Percentiles rank a stretch among this genome's conserved stretches.
Evolutionary conservation across 2,329 filamentous ascomycete species (phyloP).

Genomic region (Arachnopeziza araneosa): DNA sequence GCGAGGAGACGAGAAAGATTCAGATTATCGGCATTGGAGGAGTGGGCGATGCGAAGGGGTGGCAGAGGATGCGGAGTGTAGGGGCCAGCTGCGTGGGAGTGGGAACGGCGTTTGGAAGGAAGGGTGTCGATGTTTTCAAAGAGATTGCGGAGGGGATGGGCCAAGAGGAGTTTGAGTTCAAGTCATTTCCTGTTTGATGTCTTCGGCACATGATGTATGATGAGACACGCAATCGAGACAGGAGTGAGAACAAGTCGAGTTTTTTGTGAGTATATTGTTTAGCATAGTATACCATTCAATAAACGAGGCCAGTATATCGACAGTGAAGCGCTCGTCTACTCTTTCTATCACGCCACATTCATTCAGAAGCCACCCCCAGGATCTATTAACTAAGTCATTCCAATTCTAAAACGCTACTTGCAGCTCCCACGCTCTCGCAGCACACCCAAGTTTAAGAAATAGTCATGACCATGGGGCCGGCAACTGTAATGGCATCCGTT

Average conservation of each 20-base stretch:
- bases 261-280: not conserved
- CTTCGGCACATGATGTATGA: not conserved
- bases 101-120: slow-evolving; percentile 61
- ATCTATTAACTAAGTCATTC: not conserved
- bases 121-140: slow-evolving; percentile 57
- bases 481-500: slow-evolving; percentile 59
- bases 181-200: not conserved
- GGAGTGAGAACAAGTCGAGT: not conserved
- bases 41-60: slow-evolving; percentile 59
- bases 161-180: not conserved
- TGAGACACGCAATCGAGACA: not conserved
- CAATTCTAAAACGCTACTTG: not conserved
- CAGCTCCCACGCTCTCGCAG: not conserved
- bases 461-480: slow-evolving; percentile 55
- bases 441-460: slow-evolving; percentile 18
- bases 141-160: slow-evolving; percentile 39
- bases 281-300: not conserved
- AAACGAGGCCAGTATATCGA: not conserved
- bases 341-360: not conserved
- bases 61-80: slow-evolving; percentile 57
- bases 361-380: not conserved
- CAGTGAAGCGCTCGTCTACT: not conserved
- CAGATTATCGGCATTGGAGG: slow-evolving; percentile 68
- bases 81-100: slow-evolving; percentile 64
- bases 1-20: slow-evolving; percentile 45